Conservation (phyloP, 2,329 filamentous ascomycete genomes). For the Aureobasidium lini region DNA sequence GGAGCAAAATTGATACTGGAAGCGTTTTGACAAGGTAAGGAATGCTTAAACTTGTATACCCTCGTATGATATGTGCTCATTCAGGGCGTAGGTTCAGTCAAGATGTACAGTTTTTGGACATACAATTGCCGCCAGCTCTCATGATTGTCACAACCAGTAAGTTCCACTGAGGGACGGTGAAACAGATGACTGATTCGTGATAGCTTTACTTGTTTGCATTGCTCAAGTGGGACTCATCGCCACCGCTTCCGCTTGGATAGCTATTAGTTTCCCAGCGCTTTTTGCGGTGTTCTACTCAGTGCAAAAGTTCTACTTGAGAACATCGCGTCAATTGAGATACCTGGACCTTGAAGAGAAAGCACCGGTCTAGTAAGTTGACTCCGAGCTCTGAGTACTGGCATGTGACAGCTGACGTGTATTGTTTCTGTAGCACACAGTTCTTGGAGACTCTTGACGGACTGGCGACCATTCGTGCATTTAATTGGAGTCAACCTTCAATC, state of each 20-base stretch:
- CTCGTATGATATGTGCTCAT: background rate
- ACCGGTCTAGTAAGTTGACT: slow-evolving; percentile 33
- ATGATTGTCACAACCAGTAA: slow-evolving; percentile 1
- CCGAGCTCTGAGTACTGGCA: background rate
- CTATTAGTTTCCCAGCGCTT: slow-evolving; percentile 34
- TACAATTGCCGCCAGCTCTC: slow-evolving; percentile 26
- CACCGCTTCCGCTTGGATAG: slow-evolving; percentile 33
- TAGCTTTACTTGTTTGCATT: background rate
- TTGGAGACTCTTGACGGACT: slow-evolving; percentile 43
- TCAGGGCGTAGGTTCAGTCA: slow-evolving; percentile 33
- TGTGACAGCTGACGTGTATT: background rate
- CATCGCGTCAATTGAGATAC: slow-evolving; percentile 42
- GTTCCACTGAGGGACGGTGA: background rate
- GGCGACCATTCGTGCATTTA: slow-evolving; percentile 45
- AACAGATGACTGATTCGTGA: background rate
- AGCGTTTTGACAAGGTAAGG: slow-evolving; percentile 29
- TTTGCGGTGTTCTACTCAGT: slow-evolving; percentile 33
- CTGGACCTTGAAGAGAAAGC: slow-evolving; percentile 47
- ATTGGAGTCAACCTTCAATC: slow-evolving; percentile 36
- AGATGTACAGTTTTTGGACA: slow-evolving; percentile 40
- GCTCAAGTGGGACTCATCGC: slow-evolving; percentile 29
- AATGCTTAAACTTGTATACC: background rate
- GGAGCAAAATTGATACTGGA: slow-evolving; percentile 36
- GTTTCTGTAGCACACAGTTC: slow-evolving; percentile 35
- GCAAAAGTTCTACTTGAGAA: slow-evolving; percentile 41